These are phyloP conservation scores for Coemansia sp. DNA, from an alignment of 192 early-diverging fungal species.

Conservation along the genomic window DNA sequence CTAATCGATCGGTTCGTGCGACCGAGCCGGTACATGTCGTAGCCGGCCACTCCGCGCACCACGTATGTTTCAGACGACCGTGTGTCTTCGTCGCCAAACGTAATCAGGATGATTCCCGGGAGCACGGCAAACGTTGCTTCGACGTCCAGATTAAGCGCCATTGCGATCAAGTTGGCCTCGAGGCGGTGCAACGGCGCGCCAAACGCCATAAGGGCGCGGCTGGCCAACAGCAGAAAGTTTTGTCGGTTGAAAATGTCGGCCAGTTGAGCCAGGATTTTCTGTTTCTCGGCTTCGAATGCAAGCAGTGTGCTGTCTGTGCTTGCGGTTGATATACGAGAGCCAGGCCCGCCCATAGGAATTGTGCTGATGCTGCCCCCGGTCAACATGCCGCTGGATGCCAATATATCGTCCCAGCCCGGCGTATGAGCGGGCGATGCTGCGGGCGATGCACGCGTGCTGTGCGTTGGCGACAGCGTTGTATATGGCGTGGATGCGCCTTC, in stretches of 20 bases:
- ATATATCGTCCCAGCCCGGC: conserved; percentile 51
- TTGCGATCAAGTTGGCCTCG: conserved; percentile 62
- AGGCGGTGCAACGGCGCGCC: conserved; percentile 69
- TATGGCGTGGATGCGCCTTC: neutral
- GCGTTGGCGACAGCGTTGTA: conserved; percentile 5
- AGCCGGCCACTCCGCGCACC: conserved; percentile 57
- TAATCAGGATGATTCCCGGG: conserved; percentile 71
- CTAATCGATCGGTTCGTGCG: conserved; percentile 66
- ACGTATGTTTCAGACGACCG: conserved; percentile 75
- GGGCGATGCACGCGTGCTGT: conserved; percentile 14
- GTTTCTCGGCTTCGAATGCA: conserved; percentile 44
- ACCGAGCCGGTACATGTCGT: conserved; percentile 69
- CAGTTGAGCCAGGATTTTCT: conserved; percentile 56
- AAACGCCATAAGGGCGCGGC: conserved; percentile 67
- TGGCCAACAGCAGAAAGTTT: conserved; percentile 62
- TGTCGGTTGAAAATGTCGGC: conserved; percentile 70
- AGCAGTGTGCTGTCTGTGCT: conserved; percentile 36
- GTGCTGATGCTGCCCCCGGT: conserved; percentile 25
- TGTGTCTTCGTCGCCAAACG: conserved; percentile 70
- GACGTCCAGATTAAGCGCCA: conserved; percentile 63
- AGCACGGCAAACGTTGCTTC: conserved; percentile 66
- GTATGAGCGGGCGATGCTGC: conserved; percentile 28
- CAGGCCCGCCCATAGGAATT: conserved; percentile 3
- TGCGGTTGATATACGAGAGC: conserved; percentile 36
- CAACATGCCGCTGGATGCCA: conserved; percentile 51